Evolutionary conservation across 768 basidiomycete species (phyloP), one percentile per base, ranked within the genome.

Genomic region (Saitozyma sp.): DNA sequence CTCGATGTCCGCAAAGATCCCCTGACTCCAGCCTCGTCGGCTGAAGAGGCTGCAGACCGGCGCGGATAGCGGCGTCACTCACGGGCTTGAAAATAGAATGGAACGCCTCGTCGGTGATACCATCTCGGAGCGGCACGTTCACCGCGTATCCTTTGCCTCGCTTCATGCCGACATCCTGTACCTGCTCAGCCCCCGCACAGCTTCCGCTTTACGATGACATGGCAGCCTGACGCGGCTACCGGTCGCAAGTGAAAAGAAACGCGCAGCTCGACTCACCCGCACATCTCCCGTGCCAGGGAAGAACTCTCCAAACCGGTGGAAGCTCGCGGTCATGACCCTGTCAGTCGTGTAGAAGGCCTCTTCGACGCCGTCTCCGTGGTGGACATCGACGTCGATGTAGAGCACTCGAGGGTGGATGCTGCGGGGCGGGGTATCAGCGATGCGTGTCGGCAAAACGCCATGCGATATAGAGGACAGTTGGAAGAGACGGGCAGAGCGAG

Each of bases 281-380:
- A 93, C 86, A 2, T 89, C 89, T 17, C 89, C 91, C 0, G 91
- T 92, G 6, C 91, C 91, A 6, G 91, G 91, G 78, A 93, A 95
- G 75, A 88, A 93, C 73, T 96, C 93, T 16, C 96, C 95, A 70
- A 90, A 97, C 79, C 97, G 95, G 82, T 98, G 96, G 77, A 99
- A 95, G 53, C 89, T 91, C 72, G 88, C 90, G 2, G 95, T 97
- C 90, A 97, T 93, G 70, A 98, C 96, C 55, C 96, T 84, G 78
- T 98, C 91, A 4, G 92, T 95, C 42, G 91, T 94, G 78, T 96
- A 97, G 82, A 98, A 97, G 3, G 95, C 96, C 76, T 98, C 96
- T 72, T 99, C 96, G 41, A 98, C 96, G 13, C 95, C 95, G 76
- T 98, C 96, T 16, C 96, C 95, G 78, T 99, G 96, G 77, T 98